These are phyloP conservation scores for Myriosclerotinia curreyana DNA, from an alignment of 2,329 filamentous ascomycete species.

Conservation along the genomic window DNA sequence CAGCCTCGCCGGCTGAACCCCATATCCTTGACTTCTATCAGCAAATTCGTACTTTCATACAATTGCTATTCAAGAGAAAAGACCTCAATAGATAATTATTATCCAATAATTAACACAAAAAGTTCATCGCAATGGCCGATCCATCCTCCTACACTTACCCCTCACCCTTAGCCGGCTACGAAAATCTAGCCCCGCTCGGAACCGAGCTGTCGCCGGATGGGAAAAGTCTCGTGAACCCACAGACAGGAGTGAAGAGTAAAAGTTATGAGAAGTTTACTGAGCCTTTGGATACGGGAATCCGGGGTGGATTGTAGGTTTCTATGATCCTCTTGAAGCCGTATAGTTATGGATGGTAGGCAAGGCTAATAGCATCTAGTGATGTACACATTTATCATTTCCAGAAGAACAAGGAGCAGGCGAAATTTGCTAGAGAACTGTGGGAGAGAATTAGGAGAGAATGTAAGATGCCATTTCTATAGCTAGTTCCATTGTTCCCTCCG, in stretches of 20 bases:
- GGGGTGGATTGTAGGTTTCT: conserved; percentile 66
- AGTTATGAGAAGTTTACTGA: conserved; percentile 68
- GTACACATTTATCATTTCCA: conserved; percentile 82
- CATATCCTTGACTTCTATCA: background rate
- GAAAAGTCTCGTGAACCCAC: conserved; percentile 71
- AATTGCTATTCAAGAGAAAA: background rate
- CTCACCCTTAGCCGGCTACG: conserved; percentile 52
- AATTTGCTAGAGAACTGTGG: conserved; percentile 70
- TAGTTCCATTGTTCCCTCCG: conserved; percentile 1
- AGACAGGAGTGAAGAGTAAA: conserved; percentile 57
- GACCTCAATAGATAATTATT: no score
- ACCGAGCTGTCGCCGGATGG: conserved; percentile 58
- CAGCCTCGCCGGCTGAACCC: background rate
- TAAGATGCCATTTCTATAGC: conserved; percentile 42
- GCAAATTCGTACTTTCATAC: background rate
- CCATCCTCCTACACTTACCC: conserved; percentile 50
- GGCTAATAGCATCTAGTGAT: conserved; percentile 49
- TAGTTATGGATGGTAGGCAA: background rate
- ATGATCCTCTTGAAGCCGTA: background rate
- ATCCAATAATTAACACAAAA: background rate
- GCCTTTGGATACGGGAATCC: conserved; percentile 62
- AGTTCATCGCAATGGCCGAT: conserved; percentile 45
- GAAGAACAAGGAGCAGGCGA: conserved; percentile 57
- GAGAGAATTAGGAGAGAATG: conserved; percentile 78
- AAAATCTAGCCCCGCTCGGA: conserved; percentile 47